A percentile compares a stretch with the other conserved stretches of the same genome.
These are phyloP conservation scores for Euphorbia pulcherrima DNA, from an alignment of 345 rosid species.

Conservation along the genomic window DNA sequence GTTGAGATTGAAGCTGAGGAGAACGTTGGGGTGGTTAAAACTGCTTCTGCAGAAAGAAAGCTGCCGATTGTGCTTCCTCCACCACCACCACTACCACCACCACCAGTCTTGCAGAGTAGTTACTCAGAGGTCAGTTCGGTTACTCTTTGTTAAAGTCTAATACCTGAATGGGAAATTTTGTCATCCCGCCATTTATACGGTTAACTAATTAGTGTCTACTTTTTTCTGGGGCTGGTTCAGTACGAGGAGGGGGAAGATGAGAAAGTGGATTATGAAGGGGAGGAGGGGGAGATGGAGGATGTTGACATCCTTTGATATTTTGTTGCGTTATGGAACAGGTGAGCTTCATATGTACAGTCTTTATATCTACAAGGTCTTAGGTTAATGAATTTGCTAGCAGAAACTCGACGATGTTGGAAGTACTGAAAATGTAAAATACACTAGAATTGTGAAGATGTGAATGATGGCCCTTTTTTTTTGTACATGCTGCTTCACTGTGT, in stretches of 20 bases:
- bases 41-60: slow-evolving; percentile 23
- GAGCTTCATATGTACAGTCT: not conserved
- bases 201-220: not conserved
- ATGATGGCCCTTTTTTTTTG: too few relatives aligned
- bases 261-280: slow-evolving; percentile 36
- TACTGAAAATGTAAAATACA: not conserved
- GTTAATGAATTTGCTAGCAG: not conserved
- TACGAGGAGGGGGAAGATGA: slow-evolving; percentile 39
- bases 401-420: not conserved
- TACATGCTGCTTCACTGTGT: not conserved
- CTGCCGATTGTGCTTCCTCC: slow-evolving; percentile 44
- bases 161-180: not conserved
- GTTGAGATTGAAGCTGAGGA: slow-evolving; percentile 52
- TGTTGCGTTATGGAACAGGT: not conserved
- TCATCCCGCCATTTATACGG: too few relatives aligned
- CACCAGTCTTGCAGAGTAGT: slow-evolving; percentile 37
- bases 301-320: slow-evolving; percentile 24
- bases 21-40: slow-evolving; percentile 39
- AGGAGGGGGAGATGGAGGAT: slow-evolving; percentile 30
- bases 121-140: slow-evolving; percentile 38
- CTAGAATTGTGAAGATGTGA: not conserved
- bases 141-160: not conserved
- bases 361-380: not conserved
- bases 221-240: slow-evolving; percentile 25
- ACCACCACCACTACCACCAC: slow-evolving; percentile 52